Base-by-base conservation (phyloP, 306 rosid species). In the Adenanthera pavonina region DNA sequence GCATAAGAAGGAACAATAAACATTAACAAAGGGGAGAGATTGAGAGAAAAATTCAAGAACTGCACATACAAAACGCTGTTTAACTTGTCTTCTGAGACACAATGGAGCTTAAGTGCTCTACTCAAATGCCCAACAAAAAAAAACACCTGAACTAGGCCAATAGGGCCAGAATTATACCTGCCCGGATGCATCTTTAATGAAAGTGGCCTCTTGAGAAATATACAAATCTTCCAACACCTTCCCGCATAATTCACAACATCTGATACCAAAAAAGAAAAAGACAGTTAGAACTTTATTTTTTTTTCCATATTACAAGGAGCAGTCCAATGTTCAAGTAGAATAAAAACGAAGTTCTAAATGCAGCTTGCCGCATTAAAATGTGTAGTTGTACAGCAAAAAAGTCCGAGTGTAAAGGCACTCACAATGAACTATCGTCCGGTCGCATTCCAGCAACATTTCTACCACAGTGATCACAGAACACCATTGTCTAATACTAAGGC, bases 181-280 rank as follows among this genome's bases (percentile, higher is more conserved):
- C 48, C 81, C 81, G 4, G 10, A 46, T 25, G 49, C 49, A 36
- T 35, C 70, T 48, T 77, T 77, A 6, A 65, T 4, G 67, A 77
- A 77, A 4, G 81, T 47, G 35, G 73, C 36, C 47, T 77, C 81
- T n/a, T 46, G 48, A 34, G 81, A 33, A 77, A 77, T 13, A 65
- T 77, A 33, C 36, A 41, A 16, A 10, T 77, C 72, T n/a, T 77
- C 81, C 81, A 77, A 77, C 11, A 77, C 81, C 62, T 49, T 77
- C 11, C 81, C 81, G 13, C 81, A 77, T 0, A 2, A 12, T 16
- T 48, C 56, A 17, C 81, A 77, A 35, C 61, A 64, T 38, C 81
- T 77, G 68, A n/a, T 11, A 74, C 78, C 30, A 25, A 62, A 61
- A 61, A 40, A 12, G 6, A 60, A n/a, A 9, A 74, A 40, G 16